Evolutionary conservation across 306 rosid genomes (phyloP), one percentile per base, ranked within the genome.

Genomic region (Crataegus laevigata): DNA sequence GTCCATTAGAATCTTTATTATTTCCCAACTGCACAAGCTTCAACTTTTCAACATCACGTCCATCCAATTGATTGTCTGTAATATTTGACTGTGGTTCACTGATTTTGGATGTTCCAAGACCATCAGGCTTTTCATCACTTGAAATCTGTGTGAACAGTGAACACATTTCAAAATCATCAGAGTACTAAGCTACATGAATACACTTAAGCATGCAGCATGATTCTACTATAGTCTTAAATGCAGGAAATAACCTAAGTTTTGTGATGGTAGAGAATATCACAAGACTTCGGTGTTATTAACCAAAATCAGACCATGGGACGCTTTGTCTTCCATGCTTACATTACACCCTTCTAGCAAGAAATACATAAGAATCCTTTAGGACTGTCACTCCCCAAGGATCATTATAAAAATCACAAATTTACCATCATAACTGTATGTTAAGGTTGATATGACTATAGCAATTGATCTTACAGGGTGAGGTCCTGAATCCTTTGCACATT

Each of bases 401-500:
- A 65, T 36, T 19, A 63, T 3, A 21, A 65, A 21, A 10, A 32
- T 65, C 6, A 5, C 22, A 34, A 62, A 51, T 51, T 28, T 38
- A 65, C 30, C 28, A 17, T 19, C 22, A 66, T 21, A 43, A 28
- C 28, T 8, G 38, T 60, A 70, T 29, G 6, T 69, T 54, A 70
- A 69, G 26, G 80, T 28, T 22, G 30, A 79, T 24, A 66, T 57
- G 28, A 72, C 29, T 4, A 24, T 28, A 43, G 43, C 40, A 83
- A 62, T 68, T 68, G 40, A 45, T 78, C 96, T 88, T 89, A 94
- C 99, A 72, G 75, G 66, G 34, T 75, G 85, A 74, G 79, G 66
- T 67, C 84, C 89, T 18, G 79, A 81, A 72, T 68, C 83, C 81
- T 86, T 90, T 34, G 85, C 70, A 57, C 99, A 94, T 83, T 78